These are phyloP conservation scores for Trichophyton schoenleinii DNA, from an alignment of 2,329 filamentous ascomycete genomes.

Conservation along the genomic window DNA sequence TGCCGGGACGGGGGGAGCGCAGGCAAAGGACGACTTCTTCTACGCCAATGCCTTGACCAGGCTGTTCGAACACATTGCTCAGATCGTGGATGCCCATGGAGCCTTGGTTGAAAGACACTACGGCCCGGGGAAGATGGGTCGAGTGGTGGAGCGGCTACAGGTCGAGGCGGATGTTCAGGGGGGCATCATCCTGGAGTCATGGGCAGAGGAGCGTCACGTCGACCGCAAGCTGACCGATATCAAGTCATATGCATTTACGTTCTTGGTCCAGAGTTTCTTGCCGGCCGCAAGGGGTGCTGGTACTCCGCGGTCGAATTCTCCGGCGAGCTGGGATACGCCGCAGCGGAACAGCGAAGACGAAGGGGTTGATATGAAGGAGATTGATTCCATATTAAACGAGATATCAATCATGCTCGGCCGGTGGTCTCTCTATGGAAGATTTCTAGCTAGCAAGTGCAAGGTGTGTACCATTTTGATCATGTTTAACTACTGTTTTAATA, in stretches of 20 bases:
- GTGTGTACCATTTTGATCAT: constrained; percentile 37
- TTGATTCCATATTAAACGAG: constrained; percentile 77
- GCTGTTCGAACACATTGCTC: constrained; percentile 92
- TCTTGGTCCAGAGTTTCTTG: constrained; percentile 87
- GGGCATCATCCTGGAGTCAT: constrained; percentile 88
- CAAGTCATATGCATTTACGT: constrained; percentile 95
- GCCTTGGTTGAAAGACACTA: constrained; percentile 89
- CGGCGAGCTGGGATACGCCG: constrained; percentile 48
- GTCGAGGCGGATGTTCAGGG: constrained; percentile 93
- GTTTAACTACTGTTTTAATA: constrained; percentile 9
- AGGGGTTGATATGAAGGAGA: constrained; percentile 88
- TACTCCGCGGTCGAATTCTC: constrained; percentile 61
- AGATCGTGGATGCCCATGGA: constrained; percentile 88
- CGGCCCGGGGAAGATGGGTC: constrained; percentile 81
- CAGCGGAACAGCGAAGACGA: constrained; percentile 68
- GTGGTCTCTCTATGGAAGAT: constrained; percentile 86
- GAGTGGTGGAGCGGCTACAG: constrained; percentile 84
- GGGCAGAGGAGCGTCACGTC: constrained; percentile 77
- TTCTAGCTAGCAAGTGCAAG: constrained; percentile 73
- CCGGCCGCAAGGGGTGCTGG: constrained; percentile 54
- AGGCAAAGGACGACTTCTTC: constrained; percentile 68
- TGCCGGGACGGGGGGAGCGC: constrained; percentile 47
- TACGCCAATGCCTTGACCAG: constrained; percentile 84
- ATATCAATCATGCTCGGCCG: constrained; percentile 82
- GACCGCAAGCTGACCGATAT: constrained; percentile 84